Evolutionary conservation across 176 grass and related monocot genomes (phyloP).

Genomic region (Ensete glaucum): DNA sequence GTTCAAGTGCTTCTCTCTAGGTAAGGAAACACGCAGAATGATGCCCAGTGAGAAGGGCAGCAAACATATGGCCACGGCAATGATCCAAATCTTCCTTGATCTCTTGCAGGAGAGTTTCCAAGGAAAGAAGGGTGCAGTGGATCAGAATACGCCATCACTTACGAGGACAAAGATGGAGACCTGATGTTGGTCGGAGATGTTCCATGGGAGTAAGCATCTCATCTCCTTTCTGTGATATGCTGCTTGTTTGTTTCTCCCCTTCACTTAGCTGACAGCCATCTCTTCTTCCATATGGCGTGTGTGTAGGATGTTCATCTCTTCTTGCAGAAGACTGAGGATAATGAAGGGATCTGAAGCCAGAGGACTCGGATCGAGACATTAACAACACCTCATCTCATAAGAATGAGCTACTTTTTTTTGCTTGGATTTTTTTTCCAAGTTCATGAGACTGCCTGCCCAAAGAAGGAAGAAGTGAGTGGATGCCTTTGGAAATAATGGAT

Average conservation of each 20-base stretch:
- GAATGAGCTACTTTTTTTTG: too few species aligned
- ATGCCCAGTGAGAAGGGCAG: neutral
- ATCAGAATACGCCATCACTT: slow-evolving; percentile 42
- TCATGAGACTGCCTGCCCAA: too few species aligned
- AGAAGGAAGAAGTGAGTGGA: too few species aligned
- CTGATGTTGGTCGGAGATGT: slow-evolving; percentile 88
- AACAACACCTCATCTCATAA: neutral
- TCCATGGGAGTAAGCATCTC: slow-evolving; percentile 86
- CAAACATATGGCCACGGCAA: neutral
- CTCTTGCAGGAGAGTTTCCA: neutral
- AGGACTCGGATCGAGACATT: slow-evolving; percentile 28
- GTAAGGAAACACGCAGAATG: neutral
- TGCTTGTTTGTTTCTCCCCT: neutral
- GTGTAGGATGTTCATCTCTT: slow-evolving; percentile 73
- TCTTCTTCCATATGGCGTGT: neutral
- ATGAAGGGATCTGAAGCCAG: slow-evolving; percentile 70
- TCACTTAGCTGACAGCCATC: neutral
- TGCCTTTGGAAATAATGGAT: too few species aligned
- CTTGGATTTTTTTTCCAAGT: too few species aligned
- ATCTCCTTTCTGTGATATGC: neutral
- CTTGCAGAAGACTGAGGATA: slow-evolving; percentile 93
- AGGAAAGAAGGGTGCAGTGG: neutral
- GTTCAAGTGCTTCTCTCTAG: slow-evolving; percentile 48
- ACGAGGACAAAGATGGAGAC: slow-evolving; percentile 90
- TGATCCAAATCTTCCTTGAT: neutral